These are phyloP conservation scores for Sphaerulina vaccinii DNA, from an alignment of 2,329 filamentous ascomycete species.

Conservation along the genomic window DNA sequence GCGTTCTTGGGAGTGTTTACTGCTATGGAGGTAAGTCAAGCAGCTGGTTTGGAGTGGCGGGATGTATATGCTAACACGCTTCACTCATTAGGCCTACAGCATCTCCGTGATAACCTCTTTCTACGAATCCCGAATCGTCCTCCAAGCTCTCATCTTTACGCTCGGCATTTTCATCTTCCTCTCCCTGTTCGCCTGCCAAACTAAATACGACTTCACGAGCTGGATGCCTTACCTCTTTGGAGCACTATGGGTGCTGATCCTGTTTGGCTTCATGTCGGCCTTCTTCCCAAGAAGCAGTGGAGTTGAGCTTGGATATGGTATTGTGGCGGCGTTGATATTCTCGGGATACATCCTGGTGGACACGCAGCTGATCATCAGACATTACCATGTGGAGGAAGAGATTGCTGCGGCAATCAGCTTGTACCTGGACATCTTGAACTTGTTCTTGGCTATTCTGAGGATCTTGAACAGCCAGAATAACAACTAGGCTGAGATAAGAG, in stretches of 20 bases:
- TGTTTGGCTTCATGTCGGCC: slow-evolving; percentile 88
- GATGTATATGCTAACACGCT: slow-evolving; percentile 7
- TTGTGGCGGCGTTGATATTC: slow-evolving; percentile 81
- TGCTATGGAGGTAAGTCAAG: slow-evolving; percentile 60
- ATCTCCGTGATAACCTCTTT: slow-evolving; percentile 91
- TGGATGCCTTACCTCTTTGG: slow-evolving; percentile 97
- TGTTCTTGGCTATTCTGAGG: slow-evolving; percentile 91
- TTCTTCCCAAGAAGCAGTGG: slow-evolving; percentile 86
- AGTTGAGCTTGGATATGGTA: slow-evolving; percentile 81
- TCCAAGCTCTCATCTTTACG: slow-evolving; percentile 87
- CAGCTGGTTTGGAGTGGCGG: not conserved
- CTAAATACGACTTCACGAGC: slow-evolving; percentile 95
- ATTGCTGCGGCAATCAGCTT: slow-evolving; percentile 65
- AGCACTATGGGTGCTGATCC: slow-evolving; percentile 79
- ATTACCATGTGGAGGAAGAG: slow-evolving; percentile 80
- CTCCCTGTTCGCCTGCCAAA: slow-evolving; percentile 88
- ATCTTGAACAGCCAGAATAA: slow-evolving; percentile 96
- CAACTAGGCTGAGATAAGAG: slow-evolving; percentile 59
- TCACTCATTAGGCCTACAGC: slow-evolving; percentile 66
- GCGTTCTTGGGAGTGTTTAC: slow-evolving; percentile 91
- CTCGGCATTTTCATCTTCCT: slow-evolving; percentile 63
- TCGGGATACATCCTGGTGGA: slow-evolving; percentile 93
- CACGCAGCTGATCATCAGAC: slow-evolving; percentile 90
- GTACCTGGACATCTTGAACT: slow-evolving; percentile 69
- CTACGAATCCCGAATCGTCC: slow-evolving; percentile 78